A percentile compares a stretch with the other conserved stretches of the same genome.
Conservation (phyloP, 2,329 filamentous ascomycete species). For the Aspergillus persii region DNA sequence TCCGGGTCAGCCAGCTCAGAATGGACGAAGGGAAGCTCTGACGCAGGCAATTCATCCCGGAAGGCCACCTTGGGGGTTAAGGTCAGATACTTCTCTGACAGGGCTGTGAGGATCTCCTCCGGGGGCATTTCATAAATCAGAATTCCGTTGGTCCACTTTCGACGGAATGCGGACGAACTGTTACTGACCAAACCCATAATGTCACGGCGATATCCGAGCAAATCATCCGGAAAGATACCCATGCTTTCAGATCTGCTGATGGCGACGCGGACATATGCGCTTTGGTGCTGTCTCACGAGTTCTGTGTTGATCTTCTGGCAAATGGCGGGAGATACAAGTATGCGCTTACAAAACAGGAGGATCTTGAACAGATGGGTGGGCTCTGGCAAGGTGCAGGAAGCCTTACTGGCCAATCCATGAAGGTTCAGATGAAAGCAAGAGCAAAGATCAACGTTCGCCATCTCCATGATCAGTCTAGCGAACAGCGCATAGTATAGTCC, state of each 20-base stretch:
- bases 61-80: slow-evolving; percentile 19
- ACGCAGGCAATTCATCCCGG: slow-evolving; percentile 12
- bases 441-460: slow-evolving; percentile 36
- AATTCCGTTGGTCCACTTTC: slow-evolving; percentile 31
- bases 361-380: slow-evolving; percentile 34
- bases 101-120: slow-evolving; percentile 25
- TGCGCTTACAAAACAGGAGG: slow-evolving; percentile 31
- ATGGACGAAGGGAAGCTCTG: slow-evolving; percentile 27
- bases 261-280: slow-evolving; percentile 25
- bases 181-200: slow-evolving; percentile 24
- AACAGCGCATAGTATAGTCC: slow-evolving; percentile 39
- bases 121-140: slow-evolving; percentile 31
- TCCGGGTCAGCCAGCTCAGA: slow-evolving; percentile 12
- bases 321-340: slow-evolving; percentile 28
- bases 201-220: slow-evolving; percentile 30
- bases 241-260: slow-evolving; percentile 14
- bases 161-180: slow-evolving; percentile 20
- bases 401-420: slow-evolving; percentile 16
- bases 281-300: slow-evolving; percentile 29
- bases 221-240: slow-evolving; percentile 22
- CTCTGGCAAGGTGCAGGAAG: slow-evolving; percentile 29
- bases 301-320: slow-evolving; percentile 26
- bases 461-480: slow-evolving; percentile 37
- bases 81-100: slow-evolving; percentile 38
- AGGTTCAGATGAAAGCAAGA: slow-evolving; percentile 27